Conservation (phyloP, 164 flowering plant species). For the Buxus sempervirens region DNA sequence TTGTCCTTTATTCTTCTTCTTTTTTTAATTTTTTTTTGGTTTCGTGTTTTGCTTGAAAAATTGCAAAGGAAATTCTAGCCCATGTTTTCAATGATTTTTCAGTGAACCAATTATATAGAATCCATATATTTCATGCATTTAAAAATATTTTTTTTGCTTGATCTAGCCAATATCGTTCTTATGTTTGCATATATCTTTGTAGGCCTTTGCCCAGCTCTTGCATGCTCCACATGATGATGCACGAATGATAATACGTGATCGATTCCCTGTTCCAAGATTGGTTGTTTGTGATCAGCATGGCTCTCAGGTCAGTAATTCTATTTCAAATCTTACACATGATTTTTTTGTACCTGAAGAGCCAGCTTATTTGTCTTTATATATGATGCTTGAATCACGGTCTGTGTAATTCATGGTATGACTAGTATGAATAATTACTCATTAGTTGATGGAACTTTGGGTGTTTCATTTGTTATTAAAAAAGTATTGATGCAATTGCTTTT, state of each 20-base stretch:
- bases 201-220: constrained; percentile 80
- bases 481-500: too few relatives aligned
- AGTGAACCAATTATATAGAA: neutral
- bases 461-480: too few relatives aligned
- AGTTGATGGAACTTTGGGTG: too few relatives aligned
- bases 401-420: too few relatives aligned
- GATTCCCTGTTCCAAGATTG: constrained; percentile 91
- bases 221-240: constrained; percentile 89
- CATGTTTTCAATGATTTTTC: neutral
- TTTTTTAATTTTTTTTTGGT: neutral
- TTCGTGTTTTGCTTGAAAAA: neutral
- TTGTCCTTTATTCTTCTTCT: too few relatives aligned
- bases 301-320: constrained; percentile 64
- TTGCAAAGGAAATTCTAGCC: neutral
- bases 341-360: neutral
- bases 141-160: neutral
- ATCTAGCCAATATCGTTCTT: neutral
- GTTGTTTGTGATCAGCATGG: constrained; percentile 99
- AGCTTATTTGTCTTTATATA: neutral
- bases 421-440: too few relatives aligned
- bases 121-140: neutral
- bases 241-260: constrained; percentile 61
- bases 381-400: too few relatives aligned
- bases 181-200: neutral
- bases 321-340: neutral